Base-by-base conservation (phyloP, 164 flowering plant species). In the Chloranthus sessilifolius region DNA sequence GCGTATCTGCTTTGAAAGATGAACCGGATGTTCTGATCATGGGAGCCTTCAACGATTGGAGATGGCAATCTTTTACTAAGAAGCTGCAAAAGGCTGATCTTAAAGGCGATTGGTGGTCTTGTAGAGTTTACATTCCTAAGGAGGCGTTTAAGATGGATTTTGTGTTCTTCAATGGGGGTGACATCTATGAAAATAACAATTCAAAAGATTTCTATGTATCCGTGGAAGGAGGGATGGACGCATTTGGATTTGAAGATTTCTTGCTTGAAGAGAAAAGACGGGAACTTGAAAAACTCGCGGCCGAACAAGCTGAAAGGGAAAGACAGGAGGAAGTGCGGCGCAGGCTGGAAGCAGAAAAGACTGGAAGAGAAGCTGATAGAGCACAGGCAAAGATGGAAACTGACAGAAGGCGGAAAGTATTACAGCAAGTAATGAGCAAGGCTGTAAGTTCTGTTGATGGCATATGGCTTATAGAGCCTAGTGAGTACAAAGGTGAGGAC, bases 21-120 rank as follows among this genome's bases (percentile, higher is more conserved):
- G 91, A 88, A 67, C 74, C 77, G 19, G 79, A 76, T 59, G 68
- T 87, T 54, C 29, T 81, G 43, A 78, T 89, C 22, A 89, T 82
- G 92, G 99, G 99, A 30, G 95, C 95, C 10, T 94, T 89, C 47
- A 94, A 94, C 70, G 95, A 80, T 53, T 94, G 99, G 99, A 69
- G 77, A 61, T 94, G 95, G 94, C 79, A 76, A 69, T 75, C 88
- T 31, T 94, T 86, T 54, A 84, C 86, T 7, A 28, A 49, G 36
- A 81, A 68, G 52, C 57, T 94, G 75, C 70, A 69, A 46, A 89
- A 85, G 75, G 71, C 80, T 35, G 57, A 77, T 50, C 68, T 86
- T 14, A 61, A 51, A 20, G 95, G 88, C 37, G 95, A 89, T 66
- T 94, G 97, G 97, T 94, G 99, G 99, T 84, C 95, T 67, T 94